Evolutionary conservation across 1,139 yeast species (phyloP).

Genomic region (Magnusiomyces paraingens): DNA sequence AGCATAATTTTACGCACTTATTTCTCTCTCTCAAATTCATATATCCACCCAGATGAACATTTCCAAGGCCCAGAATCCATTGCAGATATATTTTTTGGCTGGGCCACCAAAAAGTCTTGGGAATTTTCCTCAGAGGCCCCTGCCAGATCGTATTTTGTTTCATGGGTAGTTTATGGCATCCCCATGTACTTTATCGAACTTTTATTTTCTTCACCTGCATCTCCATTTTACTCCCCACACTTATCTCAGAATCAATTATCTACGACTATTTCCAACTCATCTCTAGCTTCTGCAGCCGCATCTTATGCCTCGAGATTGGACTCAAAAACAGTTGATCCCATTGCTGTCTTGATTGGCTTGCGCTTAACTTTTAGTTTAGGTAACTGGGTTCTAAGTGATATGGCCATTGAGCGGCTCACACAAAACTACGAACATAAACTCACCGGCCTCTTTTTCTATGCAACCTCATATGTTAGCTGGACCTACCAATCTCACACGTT

Average conservation of each 20-base stretch:
- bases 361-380: constrained; percentile 52
- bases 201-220: constrained; percentile 13
- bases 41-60: constrained; percentile 97
- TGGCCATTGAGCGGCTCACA: constrained; percentile 40
- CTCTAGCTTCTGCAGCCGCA: too few species aligned
- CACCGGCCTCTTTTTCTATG: constrained; percentile 58
- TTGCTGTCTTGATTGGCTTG: constrained; percentile 46
- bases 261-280: too few species aligned
- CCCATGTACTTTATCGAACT: constrained; percentile 42
- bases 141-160: constrained; percentile 67
- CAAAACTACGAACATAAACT: constrained; percentile 57
- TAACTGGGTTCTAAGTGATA: constrained; percentile 55
- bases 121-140: constrained; percentile 59
- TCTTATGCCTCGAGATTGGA: constrained; percentile 16
- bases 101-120: constrained; percentile 68
- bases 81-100: constrained; percentile 43
- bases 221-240: not conserved
- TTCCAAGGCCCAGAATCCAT: constrained; percentile 81
- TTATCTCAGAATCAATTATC: too few species aligned
- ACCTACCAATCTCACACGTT: constrained; percentile 82
- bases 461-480: constrained; percentile 74
- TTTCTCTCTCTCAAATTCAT: constrained; percentile 66
- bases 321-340: constrained; percentile 26
- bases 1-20: constrained; percentile 46
- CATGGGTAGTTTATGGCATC: constrained; percentile 57